Evolutionary conservation across 257 asterid genomes (phyloP), one percentile per base, ranked within the genome.

Genomic region (Nemophila menziesii): DNA sequence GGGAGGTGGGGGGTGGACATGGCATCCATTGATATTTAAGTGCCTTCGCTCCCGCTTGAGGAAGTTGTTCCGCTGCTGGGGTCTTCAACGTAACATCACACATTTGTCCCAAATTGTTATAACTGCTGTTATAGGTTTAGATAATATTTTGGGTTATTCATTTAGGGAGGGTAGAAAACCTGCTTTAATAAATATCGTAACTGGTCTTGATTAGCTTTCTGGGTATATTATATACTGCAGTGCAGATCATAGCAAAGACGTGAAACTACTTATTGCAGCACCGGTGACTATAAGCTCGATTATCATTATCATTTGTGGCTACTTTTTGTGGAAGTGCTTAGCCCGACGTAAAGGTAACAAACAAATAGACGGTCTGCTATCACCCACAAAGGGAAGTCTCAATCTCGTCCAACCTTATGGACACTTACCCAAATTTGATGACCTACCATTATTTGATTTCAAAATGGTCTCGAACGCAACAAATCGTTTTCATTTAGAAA

Each of bases 401-500:
- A 13, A 29, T 29, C 36, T 29, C 5, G 7, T 29, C 12, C 36
- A 29, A 7, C 36, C 36, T 2, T 29, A 29, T 5, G 36, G 12
- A 29, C 8, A 13, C 3, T 29, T 29, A 13, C 36, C 2, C 9
- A 29, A 29, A 29, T 29, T 29, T 29, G 36, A 7, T 2, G 96
- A 78, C 42, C 52, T 78, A 16, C 29, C 79, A 24, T 48, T 73
- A 62, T 72, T 58, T 70, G 70, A 60, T 54, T 81, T 81, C 68
- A 60, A 44, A 63, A 44, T 43, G 51, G 63, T 86, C 39, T 75
- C 72, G 17, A 50, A 61, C 9, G 92, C 94, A 15, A 79, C 97
- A 1, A 44, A 63, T 56, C 57, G 75, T 42, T 86, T 86, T 49
- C 65, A 85, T 1, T 18, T 58, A 33, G 60, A 44, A 53, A 82